phyloP scores from a whole-genome alignment of 225 moss, liverwort and hornwort species.

The Thuidium tamariscinum region DNA sequence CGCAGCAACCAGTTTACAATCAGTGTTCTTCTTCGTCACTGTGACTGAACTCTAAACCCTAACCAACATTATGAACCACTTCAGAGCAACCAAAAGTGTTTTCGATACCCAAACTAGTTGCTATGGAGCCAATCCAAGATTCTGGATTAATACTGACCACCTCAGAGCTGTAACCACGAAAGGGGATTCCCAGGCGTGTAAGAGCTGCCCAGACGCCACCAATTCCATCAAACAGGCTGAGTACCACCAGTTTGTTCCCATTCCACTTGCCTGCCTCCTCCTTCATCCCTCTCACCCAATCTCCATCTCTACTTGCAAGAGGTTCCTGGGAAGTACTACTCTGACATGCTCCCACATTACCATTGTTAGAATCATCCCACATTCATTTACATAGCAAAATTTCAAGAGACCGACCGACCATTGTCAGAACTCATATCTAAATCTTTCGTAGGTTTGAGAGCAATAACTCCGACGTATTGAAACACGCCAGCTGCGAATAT shows the following conservation, averaged over 20 bases:
- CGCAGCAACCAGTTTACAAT: not conserved
- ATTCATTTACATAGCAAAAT: not conserved
- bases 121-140: not conserved
- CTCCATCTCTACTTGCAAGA: slow-evolving; percentile 2
- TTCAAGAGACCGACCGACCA: not conserved
- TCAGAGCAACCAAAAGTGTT: not conserved
- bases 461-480: too few relatives aligned
- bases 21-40: not conserved
- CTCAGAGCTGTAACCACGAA: slow-evolving; percentile 38
- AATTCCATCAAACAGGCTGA: slow-evolving; percentile 39
- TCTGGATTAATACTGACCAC: slow-evolving; percentile 15
- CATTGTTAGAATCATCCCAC: not conserved
- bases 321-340: not conserved
- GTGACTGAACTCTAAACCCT: not conserved
- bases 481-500: too few relatives aligned
- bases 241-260: slow-evolving; percentile 23
- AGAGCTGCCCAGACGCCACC: slow-evolving; percentile 40
- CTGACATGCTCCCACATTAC: not conserved
- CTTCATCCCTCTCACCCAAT: slow-evolving; percentile 20
- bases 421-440: too few relatives aligned
- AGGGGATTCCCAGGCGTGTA: slow-evolving; percentile 21
- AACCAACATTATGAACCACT: not conserved
- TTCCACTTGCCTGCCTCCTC: slow-evolving; percentile 17
- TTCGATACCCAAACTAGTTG: not conserved
- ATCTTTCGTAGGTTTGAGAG: not conserved